Base-by-base conservation (phyloP, 2,329 filamentous ascomycete genomes). In the Fusarium sp. region DNA sequence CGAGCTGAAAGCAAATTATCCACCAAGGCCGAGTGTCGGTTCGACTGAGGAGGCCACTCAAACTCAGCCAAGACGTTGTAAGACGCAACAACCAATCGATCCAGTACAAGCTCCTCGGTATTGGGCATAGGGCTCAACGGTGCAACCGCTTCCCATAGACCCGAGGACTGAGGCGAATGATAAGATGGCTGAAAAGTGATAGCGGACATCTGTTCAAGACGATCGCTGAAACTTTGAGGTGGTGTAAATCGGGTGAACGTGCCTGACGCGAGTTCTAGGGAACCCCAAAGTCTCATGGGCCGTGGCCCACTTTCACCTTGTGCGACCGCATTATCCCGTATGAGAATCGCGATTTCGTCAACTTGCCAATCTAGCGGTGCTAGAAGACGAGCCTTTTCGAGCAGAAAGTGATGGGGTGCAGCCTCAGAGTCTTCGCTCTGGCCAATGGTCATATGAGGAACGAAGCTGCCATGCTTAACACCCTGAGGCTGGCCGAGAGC, bases 241-340 rank as follows among this genome's bases (percentile, higher is more conserved):
- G 62, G 34, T n/a, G 34, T 6, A 11, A 15, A 40, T 34, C 43
- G 51, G 33, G 33, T 58, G 10, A 75, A 38, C 15, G 46, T 52
- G 5, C 63, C 62, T 9, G 70, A 71, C 5, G 65, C 67, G 5
- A 82, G 70, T 39, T 83, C 75, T 21, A 91, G 79, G 3, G 77
- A 80, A 3, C 84, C 85, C 87, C 87, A 90, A 22, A 87, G 70
- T 40, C 79, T 84, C 90, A 92, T 91, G 42, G 80, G 78, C 24
- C 80, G 82, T 1, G 77, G 74, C 8, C 76, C 65, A 8, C 75
- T 50, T 65, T 76, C 58, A 67, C 73, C 39, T 64, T 73, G 45
- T 67, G 72, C 44, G 72, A 71, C 46, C 73, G 77, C 62, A 11
- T 56, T 11, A 6, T 87, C 84, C 19, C 88, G 84, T 45, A 86